Evolutionary conservation across 2,329 filamentous ascomycete genomes (phyloP).

Genomic region (Dryadomyces quercus-mongolicae): DNA sequence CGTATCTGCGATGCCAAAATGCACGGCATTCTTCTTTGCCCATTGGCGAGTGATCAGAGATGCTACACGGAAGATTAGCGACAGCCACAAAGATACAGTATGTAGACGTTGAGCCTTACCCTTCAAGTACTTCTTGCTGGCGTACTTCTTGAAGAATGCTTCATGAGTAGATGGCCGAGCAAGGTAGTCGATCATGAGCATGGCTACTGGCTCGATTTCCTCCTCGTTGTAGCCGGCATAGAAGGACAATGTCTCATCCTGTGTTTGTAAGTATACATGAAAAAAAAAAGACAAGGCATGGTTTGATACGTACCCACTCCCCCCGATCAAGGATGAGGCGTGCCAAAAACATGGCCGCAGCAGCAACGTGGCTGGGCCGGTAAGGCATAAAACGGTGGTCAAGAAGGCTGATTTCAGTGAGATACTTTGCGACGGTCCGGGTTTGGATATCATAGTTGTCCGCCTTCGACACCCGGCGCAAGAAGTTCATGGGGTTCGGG

Average conservation of each 20-base stretch:
- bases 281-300: not conserved
- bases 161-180: conserved; percentile 83
- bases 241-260: conserved; percentile 62
- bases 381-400: conserved; percentile 90
- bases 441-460: conserved; percentile 99
- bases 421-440: conserved; percentile 91
- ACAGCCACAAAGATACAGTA: not conserved
- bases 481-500: conserved; percentile 99
- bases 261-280: not conserved
- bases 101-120: conserved; percentile 42
- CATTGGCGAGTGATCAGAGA: conserved; percentile 86
- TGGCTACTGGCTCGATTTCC: conserved; percentile 83
- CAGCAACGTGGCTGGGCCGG: conserved; percentile 80
- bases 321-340: conserved; percentile 84
- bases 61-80: conserved; percentile 35
- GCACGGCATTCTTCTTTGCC: conserved; percentile 67
- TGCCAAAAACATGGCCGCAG: conserved; percentile 88
- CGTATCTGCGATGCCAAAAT: conserved; percentile 41
- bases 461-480: conserved; percentile 95
- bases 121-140: conserved; percentile 98
- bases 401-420: conserved; percentile 91
- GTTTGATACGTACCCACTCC: conserved; percentile 57
- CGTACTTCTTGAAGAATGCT: conserved; percentile 99
- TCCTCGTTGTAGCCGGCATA: conserved; percentile 91
- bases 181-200: conserved; percentile 94